Percentiles rank a stretch among this genome's conserved stretches.
phyloP scores from a whole-genome alignment of 495 filamentous ascomycete species.

The Penicillium longicatenatum region DNA sequence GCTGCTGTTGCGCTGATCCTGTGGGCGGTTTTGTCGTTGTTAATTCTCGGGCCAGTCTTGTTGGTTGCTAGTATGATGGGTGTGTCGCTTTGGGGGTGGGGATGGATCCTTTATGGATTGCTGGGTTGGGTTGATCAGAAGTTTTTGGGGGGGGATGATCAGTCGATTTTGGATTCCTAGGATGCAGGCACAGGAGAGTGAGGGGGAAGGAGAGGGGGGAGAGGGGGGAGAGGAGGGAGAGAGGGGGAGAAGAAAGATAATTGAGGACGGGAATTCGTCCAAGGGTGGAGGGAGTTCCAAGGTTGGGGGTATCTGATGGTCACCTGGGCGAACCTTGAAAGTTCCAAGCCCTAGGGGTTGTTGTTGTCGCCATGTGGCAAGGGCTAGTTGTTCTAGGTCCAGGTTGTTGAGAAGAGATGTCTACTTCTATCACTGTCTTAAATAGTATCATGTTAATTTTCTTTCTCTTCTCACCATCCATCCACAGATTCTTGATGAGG shows the following conservation, averaged over 20 bases:
- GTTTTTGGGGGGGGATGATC: conserved; percentile 37
- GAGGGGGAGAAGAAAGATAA: conserved; percentile 17
- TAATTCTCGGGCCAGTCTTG: conserved; percentile 41
- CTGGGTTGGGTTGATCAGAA: conserved; percentile 37
- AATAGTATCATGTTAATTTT: neutral
- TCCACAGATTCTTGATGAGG: neutral
- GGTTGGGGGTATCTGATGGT: no score
- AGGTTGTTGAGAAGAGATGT: neutral
- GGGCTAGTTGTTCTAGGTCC: neutral
- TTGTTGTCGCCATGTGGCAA: no score
- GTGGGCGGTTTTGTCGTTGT: conserved; percentile 36
- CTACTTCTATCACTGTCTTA: neutral
- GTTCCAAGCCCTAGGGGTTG: no score
- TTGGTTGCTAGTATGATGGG: conserved; percentile 42
- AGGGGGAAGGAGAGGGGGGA: conserved; percentile 7
- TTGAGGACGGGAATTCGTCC: conserved; percentile 11
- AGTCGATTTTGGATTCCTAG: conserved; percentile 33
- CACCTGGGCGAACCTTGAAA: no score
- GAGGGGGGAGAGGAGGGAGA: conserved; percentile 12
- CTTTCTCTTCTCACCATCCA: neutral
- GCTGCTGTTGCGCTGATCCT: conserved; percentile 38
- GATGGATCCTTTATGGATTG: conserved; percentile 42
- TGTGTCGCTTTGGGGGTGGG: conserved; percentile 43
- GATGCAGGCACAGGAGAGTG: conserved; percentile 7
- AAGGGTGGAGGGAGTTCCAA: no score